Base-by-base conservation (phyloP, 306 rosid species). In the Castanea sativa region DNA sequence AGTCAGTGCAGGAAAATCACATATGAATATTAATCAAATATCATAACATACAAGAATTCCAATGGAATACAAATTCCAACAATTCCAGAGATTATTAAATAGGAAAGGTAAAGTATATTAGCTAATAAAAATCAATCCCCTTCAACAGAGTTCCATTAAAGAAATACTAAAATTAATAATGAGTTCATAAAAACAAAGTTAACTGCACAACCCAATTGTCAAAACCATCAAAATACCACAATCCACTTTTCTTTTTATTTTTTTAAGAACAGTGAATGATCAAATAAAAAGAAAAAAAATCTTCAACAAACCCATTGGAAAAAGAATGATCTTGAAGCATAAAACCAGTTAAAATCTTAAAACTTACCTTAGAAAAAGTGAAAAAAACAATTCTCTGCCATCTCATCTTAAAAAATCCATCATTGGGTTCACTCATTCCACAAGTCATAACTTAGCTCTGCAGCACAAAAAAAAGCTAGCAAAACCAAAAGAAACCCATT, bases 351-450 rank as follows among this genome's bases (percentile, higher is more conserved):
- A 59, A 16, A 6, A 30, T 11, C 79, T 25, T 18, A 78, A 73
- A 73, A 58, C 43, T 41, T 75, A 83, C 86, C 86, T 75, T 63
- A 71, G 61, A 51, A 58, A 27, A 49, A 49, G 14, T 49, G 43
- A 55, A 41, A 21, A 71, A 53, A 71, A 53, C n/a, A 21, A 55
- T 60, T n/a, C 35, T 20, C 57, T 5, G 70, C 53, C 29, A 58
- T 45, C 56, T 63, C 71, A 78, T 73, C 65, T 29, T 60, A 30
- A 32, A 69, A 59, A 76, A 71, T 55, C 73, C 74, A 82, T 38
- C 53, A 69, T 10, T n/a, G 73, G 77, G 77, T 27, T 78, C 77
- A 73, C 76, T 78, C 80, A 84, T 78, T 82, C 80, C 55, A 35
- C 35, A 72, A 41, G 56, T 16, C 55, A 76, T 63, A 53, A 23